Base-by-base conservation (phyloP, 2,329 filamentous ascomycete genomes). In the Cercospora sp. region DNA sequence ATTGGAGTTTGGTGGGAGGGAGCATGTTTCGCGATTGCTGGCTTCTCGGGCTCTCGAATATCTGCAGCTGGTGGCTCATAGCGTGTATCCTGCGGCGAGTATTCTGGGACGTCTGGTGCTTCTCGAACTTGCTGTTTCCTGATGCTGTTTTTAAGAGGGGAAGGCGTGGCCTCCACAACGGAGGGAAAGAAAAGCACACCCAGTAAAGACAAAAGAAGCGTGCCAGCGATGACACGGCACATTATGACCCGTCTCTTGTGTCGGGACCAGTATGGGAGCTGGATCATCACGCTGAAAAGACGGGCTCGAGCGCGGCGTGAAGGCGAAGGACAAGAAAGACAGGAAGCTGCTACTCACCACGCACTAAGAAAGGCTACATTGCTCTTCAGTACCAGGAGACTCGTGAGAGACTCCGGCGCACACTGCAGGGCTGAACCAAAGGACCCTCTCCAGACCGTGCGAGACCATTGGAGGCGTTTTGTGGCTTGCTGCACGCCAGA, bases 161-260 rank as follows among this genome's bases (percentile, higher is more conserved):
- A 59, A 20, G 55, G 55, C 36, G 55, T 7, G 31, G 20, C 30
- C 5, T 59, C 55, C 3, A 59, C 55, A 10, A 10, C 16, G 18
- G 55, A 59, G 16, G 55, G 55, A 59, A 59, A 59, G 55, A 33
- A 59, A 0, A 59, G 6, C 7, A 59, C n/a, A 16, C n/a, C 55
- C 16, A 59, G 55, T 2, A 59, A 1, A 13, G 28, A 59, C 3
- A 59, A 16, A 16, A 31, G n/a, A 36, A 58, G 55, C 10, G 55
- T 59, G 55, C 55, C 16, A 23, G 55, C 55, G 18, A 59, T 6
- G 5, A 59, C 3, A 33, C 55, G 55, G 12, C 31, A 59, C 55
- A 59, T 59, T n/a, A 59, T 36, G 30, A 59, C 30, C n/a, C 55
- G 55, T 12, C 55, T 23, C 55, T 59, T 59, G 55, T 59, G 55